Evolutionary conservation across 495 filamentous ascomycete species (phyloP).

Genomic region (Penicillium turbatum): DNA sequence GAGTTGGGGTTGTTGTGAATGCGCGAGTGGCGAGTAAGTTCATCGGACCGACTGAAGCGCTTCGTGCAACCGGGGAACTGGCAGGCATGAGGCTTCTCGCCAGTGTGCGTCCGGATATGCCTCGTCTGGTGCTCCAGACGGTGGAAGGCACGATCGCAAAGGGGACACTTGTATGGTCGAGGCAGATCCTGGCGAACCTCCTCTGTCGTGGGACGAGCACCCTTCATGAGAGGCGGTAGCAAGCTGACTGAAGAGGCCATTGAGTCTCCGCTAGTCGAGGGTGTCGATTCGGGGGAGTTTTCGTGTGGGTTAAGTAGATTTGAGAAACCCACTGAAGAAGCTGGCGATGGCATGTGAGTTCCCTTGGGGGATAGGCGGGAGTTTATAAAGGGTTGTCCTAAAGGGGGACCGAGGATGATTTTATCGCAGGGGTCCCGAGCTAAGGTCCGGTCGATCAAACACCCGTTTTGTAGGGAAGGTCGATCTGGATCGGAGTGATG

Average conservation of each 20-base stretch:
- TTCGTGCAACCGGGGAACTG: constrained; percentile 93
- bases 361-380: constrained; percentile 17
- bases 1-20: constrained; percentile 99
- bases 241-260: constrained; percentile 70
- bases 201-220: constrained; percentile 56
- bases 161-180: constrained; percentile 94
- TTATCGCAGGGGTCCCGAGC: constrained; percentile 25
- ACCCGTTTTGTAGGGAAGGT: constrained; percentile 16
- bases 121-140: constrained; percentile 96
- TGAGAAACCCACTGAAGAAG: constrained; percentile 69
- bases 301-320: constrained; percentile 69
- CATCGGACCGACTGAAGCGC: constrained; percentile 94
- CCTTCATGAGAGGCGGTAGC: constrained; percentile 62
- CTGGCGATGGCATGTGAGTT: constrained; percentile 69
- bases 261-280: constrained; percentile 31
- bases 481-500: constrained; percentile 7
- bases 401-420: constrained; percentile 16
- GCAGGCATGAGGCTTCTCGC: constrained; percentile 97
- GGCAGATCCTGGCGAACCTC: constrained; percentile 73
- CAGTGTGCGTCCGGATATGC: constrained; percentile 96
- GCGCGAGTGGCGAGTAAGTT: constrained; percentile 92
- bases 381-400: not conserved
- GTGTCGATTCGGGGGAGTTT: constrained; percentile 29
- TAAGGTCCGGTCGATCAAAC: constrained; percentile 33
- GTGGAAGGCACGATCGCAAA: constrained; percentile 99